phyloP scores from a whole-genome alignment of 768 basidiomycete genomes.

The Hydnomerulius pinastri region DNA sequence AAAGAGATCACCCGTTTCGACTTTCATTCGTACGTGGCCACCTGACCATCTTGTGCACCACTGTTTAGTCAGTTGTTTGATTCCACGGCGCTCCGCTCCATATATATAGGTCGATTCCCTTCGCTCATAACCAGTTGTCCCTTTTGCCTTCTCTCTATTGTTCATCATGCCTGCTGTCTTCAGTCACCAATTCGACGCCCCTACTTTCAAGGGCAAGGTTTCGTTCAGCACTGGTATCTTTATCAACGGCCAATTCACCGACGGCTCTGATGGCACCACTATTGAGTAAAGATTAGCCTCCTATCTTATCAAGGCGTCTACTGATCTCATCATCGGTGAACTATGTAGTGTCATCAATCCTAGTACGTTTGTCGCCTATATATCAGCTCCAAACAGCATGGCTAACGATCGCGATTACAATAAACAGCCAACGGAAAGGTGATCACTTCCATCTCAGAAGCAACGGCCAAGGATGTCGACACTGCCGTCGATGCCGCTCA shows the following conservation, averaged over 20 bases:
- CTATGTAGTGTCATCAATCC: slow-evolving; percentile 58
- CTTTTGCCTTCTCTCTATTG: not conserved
- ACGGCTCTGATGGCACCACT: slow-evolving; percentile 54
- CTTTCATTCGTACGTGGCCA: not conserved
- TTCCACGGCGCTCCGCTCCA: slow-evolving; percentile 10
- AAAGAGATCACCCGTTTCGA: no score
- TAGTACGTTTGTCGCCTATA: slow-evolving; percentile 28
- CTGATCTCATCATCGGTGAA: not conserved
- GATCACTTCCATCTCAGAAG: slow-evolving; percentile 59
- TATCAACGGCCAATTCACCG: slow-evolving; percentile 68
- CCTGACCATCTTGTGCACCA: not conserved
- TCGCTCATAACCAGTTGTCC: no score
- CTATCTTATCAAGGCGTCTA: not conserved
- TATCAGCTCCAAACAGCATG: not conserved
- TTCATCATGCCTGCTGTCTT: slow-evolving; percentile 44
- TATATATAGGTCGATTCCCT: slow-evolving; percentile 17
- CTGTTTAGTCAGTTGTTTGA: no score
- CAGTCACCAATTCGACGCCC: slow-evolving; percentile 53
- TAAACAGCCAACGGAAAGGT: slow-evolving; percentile 61
- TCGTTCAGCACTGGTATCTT: slow-evolving; percentile 67
- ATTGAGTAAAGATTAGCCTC: slow-evolving; percentile 59
- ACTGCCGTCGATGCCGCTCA: slow-evolving; percentile 69
- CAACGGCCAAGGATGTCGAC: slow-evolving; percentile 72
- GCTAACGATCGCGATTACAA: slow-evolving; percentile 13
- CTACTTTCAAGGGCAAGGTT: slow-evolving; percentile 57